These are phyloP conservation scores for Vinca minor DNA, from an alignment of 257 asterid genomes.

Conservation along the genomic window DNA sequence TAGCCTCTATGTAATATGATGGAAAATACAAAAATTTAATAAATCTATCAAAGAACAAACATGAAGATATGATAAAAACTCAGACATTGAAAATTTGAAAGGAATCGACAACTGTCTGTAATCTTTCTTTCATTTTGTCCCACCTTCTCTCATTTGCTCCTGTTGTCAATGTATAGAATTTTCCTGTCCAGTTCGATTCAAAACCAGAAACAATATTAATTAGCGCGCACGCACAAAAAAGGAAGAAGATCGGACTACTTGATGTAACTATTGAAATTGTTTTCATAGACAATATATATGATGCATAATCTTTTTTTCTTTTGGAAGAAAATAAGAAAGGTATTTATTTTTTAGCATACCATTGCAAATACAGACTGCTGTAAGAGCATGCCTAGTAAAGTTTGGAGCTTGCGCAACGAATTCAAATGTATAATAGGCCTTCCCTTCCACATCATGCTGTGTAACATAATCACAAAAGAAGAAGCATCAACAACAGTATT, in stretches of 20 bases:
- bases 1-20: slow-evolving; percentile 16
- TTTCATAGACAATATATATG: no score
- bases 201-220: background rate
- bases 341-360: slow-evolving; percentile 42
- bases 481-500: slow-evolving; percentile 15
- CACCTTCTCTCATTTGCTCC: slow-evolving; percentile 92
- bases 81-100: slow-evolving; percentile 62
- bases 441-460: slow-evolving; percentile 79
- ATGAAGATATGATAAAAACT: no score
- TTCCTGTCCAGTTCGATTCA: no score
- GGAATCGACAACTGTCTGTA: slow-evolving; percentile 69
- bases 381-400: slow-evolving; percentile 84
- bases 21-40: slow-evolving; percentile 9
- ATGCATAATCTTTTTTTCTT: no score
- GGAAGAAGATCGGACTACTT: no score
- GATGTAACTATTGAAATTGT: no score
- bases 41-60: slow-evolving; percentile 12
- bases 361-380: slow-evolving; percentile 62
- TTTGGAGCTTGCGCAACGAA: slow-evolving; percentile 72
- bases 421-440: slow-evolving; percentile 65
- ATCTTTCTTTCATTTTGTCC: slow-evolving; percentile 85
- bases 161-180: slow-evolving; percentile 77
- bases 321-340: background rate
- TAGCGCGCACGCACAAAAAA: no score
- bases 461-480: no score